A percentile compares a stretch with the other conserved stretches of the same genome.
Conservation (phyloP, 768 basidiomycete species). For the Collybiopsis confluens region DNA sequence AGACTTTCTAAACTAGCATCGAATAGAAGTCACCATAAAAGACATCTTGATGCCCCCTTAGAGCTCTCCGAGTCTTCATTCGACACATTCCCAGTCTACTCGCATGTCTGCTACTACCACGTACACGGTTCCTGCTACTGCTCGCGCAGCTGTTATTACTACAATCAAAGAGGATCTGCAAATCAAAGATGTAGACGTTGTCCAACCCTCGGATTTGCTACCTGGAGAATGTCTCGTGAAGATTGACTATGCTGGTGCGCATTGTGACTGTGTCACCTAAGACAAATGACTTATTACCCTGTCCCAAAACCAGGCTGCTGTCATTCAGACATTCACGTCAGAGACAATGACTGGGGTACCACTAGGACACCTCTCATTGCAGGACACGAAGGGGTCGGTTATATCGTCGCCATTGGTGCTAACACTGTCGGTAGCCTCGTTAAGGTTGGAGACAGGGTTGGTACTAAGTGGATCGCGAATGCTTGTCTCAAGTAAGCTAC, state of each 20-base stretch:
- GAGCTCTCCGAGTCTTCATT: too few species aligned
- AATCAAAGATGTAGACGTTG: conserved; percentile 46
- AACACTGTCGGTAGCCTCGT: conserved; percentile 44
- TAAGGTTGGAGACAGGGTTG: conserved; percentile 73
- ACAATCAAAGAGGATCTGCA: conserved; percentile 23
- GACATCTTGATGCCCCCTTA: too few species aligned
- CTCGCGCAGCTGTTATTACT: conserved; percentile 33
- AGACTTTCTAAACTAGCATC: too few species aligned
- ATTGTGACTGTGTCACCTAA: too few species aligned
- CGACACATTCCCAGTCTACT: too few species aligned
- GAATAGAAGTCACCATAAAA: too few species aligned
- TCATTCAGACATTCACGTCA: conserved; percentile 73
- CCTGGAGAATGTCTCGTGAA: conserved; percentile 71
- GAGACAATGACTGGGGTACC: conserved; percentile 63
- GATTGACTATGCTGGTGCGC: conserved; percentile 59
- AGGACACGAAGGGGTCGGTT: conserved; percentile 79
- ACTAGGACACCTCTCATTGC: conserved; percentile 58
- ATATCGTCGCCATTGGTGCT: conserved; percentile 71
- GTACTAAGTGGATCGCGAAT: conserved; percentile 65
- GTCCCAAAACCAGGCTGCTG: conserved; percentile 54
- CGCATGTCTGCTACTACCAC: background rate
- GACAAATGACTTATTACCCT: too few species aligned
- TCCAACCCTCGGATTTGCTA: conserved; percentile 47
- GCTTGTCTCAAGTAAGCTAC: conserved; percentile 31
- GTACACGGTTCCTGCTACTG: conserved; percentile 27